Base-by-base conservation (phyloP, 1,284 basidiomycete genomes). In the Cutaneotrichosporon dermatis region DNA sequence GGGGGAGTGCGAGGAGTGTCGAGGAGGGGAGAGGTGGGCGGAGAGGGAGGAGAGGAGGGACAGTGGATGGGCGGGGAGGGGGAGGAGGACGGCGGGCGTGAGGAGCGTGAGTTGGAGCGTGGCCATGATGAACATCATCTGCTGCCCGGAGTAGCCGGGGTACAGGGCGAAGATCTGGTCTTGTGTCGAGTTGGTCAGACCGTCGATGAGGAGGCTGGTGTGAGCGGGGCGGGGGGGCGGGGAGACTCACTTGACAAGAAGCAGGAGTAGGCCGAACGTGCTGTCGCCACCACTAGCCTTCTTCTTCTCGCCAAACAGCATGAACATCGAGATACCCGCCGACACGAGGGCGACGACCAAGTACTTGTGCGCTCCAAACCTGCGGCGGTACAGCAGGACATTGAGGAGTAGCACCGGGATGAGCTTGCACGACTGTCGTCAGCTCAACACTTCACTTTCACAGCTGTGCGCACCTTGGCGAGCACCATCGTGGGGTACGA, bases 401-500 rank as follows among this genome's bases (percentile, higher is more conserved):
- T 83, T 83, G 73, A 83, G 80, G 44, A 83, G 67, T 42, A 83
- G 77, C 40, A 83, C 82, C 4, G 83, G 83, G 39, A 84, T 80
- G 58, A 83, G 90, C 78, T 99, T 99, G 84, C 95, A 99, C 0
- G 93, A 97, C 77, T 79, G 62, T 0, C 4, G 49, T 59, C 15
- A 62, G 61, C 46, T 37, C 6, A 12, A 50, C 11, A 37, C 7
- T 6, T 6, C 37, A 39, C 33, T n/a, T n/a, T 6, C 13, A 4
- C 6, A 9, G 60, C 69, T 58, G 12, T 9, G 11, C 13, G 8
- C 16, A 77, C 76, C 78, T 99, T 99, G 62, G 92, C 95, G 63
- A 99, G 87, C 42, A 98, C 94, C 88, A 98, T 93, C 13, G 95
- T 93, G 35, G 96, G 96, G 81, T 98, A 99, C 15, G 92, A 93